phyloP scores from a whole-genome alignment of 345 rosid species.

The Aquilaria sinensis region DNA sequence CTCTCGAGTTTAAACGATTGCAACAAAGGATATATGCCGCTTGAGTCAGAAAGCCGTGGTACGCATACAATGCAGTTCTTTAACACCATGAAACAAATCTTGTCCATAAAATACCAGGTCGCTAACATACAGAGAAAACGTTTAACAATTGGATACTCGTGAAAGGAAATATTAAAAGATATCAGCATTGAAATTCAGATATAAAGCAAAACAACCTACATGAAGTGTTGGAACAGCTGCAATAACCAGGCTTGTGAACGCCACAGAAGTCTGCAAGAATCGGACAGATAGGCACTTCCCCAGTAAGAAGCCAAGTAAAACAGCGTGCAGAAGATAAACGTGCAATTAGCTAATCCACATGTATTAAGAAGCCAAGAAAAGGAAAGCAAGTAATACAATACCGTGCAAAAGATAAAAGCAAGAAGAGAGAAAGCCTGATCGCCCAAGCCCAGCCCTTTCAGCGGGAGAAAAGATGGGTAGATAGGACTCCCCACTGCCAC shows the following conservation, averaged over 20 bases:
- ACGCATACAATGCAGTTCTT: no score
- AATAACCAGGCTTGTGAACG: slow-evolving; percentile 69
- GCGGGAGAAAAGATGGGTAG: slow-evolving; percentile 35
- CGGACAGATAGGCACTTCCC: slow-evolving; percentile 8
- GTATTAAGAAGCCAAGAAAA: no score
- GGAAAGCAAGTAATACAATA: slow-evolving; percentile 17
- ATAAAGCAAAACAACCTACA: slow-evolving; percentile 43
- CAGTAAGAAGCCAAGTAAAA: slow-evolving; percentile 6
- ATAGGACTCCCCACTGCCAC: slow-evolving; percentile 43
- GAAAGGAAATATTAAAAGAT: no score
- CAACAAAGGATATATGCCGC: no score
- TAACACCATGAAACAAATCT: no score
- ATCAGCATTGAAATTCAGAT: no score
- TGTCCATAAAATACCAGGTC: no score
- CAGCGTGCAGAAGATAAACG: slow-evolving; percentile 1
- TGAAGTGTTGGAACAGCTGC: slow-evolving; percentile 74
- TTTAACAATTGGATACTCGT: no score
- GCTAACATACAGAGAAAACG: no score
- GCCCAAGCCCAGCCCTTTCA: slow-evolving; percentile 41
- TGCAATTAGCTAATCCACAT: neutral
- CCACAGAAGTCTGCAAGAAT: slow-evolving; percentile 67
- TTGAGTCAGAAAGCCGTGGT: no score
- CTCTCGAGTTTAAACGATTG: no score
- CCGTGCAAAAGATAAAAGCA: slow-evolving; percentile 84
- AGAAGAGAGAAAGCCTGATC: slow-evolving; percentile 77